Evolutionary conservation across 2,329 filamentous ascomycete genomes (phyloP), one percentile per base, ranked within the genome.

Genomic region (Colletotrichum plurivorum): DNA sequence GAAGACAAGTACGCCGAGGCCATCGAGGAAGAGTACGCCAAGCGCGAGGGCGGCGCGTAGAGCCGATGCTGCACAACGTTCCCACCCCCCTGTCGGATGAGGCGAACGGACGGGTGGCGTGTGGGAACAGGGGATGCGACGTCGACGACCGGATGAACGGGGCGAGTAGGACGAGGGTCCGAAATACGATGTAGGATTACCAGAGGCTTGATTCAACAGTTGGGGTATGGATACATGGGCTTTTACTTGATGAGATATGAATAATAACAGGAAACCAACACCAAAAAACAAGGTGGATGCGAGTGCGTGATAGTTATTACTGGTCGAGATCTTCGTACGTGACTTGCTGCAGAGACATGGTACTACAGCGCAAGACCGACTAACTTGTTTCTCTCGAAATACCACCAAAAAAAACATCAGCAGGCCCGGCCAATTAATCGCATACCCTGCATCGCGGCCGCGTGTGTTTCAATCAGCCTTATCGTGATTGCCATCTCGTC

Each of bases 21-120:
- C 18, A 90, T 90, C 45, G 87, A 90, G 79, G 87, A 89, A 1
- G 88, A 90, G 76, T 90, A 90, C 73, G 88, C 88, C 68, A 90
- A 90, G 80, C 83, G 88, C 36, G 88, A 90, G 79, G 88, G 88
- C 39, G 88, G 88, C 71, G 88, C 89, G 71, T 90, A 74, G 84
- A 36, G 15, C 10, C 31, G 10, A 8, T 10, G 8, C 31, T 15
- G 27, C n/a, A n/a, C n/a, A 20, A 36, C 5, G 16, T 16, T 36
- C 2, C 39, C 8, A 8, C 31, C 31, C 31, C 31, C 31, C 31
- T 36, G 31, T 36, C 31, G 31, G 31, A 58, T 25, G 56, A 39
- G 56, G 56, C 56, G 27, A 49, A 59, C 43, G 41, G 18, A 15
- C 41, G 18, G n/a, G 18, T 8, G 22, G 36, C 27, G 46, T 25